Evolutionary conservation across 2,329 filamentous ascomycete species (phyloP).

Genomic region (Alternaria sp.): DNA sequence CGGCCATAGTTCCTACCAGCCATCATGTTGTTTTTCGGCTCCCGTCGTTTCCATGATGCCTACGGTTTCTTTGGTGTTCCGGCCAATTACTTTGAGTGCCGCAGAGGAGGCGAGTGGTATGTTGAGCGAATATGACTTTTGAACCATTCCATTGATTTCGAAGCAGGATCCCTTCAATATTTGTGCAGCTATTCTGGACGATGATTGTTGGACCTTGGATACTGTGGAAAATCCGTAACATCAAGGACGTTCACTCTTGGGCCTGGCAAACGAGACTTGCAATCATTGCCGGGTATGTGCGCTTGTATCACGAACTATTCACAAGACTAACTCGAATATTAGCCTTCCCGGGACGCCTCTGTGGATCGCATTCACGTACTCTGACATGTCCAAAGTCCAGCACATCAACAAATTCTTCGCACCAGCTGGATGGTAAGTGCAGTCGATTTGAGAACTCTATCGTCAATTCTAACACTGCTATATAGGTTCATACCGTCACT

Average conservation of each 20-base stretch:
- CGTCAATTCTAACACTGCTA: background rate
- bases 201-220: conserved; percentile 50
- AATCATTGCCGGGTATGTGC: conserved; percentile 47
- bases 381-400: conserved; percentile 30
- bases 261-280: conserved; percentile 52
- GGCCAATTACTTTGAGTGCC: conserved; percentile 54
- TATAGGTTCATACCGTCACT: conserved; percentile 49
- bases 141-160: conserved; percentile 14
- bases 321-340: conserved; percentile 26
- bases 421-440: conserved; percentile 48
- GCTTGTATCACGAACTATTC: background rate
- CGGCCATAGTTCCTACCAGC: conserved; percentile 64
- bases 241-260: conserved; percentile 51
- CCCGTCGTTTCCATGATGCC: conserved; percentile 68
- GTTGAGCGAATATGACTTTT: conserved; percentile 8
- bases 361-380: conserved; percentile 51
- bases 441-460: background rate
- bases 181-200: conserved; percentile 51
- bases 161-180: conserved; percentile 47
- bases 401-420: conserved; percentile 45
- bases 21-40: conserved; percentile 69
- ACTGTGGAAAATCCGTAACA: conserved; percentile 49
- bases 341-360: conserved; percentile 50
- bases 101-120: conserved; percentile 72
- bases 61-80: conserved; percentile 65